Evolutionary conservation across 306 rosid species (phyloP).

Genomic region (Prunus armeniaca): DNA sequence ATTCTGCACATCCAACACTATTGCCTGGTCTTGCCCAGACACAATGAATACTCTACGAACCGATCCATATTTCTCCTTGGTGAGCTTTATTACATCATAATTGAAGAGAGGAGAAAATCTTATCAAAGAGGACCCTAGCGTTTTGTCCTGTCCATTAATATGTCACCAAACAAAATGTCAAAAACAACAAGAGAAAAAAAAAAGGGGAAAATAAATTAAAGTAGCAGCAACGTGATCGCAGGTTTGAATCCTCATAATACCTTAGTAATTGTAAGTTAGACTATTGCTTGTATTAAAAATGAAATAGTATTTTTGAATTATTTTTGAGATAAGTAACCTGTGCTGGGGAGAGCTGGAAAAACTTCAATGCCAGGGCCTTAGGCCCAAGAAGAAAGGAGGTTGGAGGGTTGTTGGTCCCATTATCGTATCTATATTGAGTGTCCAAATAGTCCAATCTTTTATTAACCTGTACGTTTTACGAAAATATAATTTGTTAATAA

Average conservation of each 20-base stretch:
- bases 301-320: neutral
- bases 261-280: no score
- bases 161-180: constrained; percentile 16
- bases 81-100: constrained; percentile 18
- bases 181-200: constrained; percentile 1
- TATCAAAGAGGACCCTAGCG: no score
- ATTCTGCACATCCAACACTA: constrained; percentile 25
- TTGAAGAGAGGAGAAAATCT: neutral
- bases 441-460: no score
- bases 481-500: no score
- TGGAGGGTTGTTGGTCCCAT: constrained; percentile 30
- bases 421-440: neutral
- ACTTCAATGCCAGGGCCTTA: no score
- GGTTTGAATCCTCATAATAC: no score
- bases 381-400: constrained; percentile 24
- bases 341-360: constrained; percentile 8
- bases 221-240: no score
- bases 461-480: no score
- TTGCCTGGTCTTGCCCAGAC: constrained; percentile 25
- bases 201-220: no score
- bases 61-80: constrained; percentile 27
- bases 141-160: no score
- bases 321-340: neutral
- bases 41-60: constrained; percentile 31
- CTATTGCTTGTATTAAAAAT: neutral